Evolutionary conservation across 1,284 basidiomycete species (phyloP), one percentile per base, ranked within the genome.

Genomic region (Ganoderma leucocontextum): DNA sequence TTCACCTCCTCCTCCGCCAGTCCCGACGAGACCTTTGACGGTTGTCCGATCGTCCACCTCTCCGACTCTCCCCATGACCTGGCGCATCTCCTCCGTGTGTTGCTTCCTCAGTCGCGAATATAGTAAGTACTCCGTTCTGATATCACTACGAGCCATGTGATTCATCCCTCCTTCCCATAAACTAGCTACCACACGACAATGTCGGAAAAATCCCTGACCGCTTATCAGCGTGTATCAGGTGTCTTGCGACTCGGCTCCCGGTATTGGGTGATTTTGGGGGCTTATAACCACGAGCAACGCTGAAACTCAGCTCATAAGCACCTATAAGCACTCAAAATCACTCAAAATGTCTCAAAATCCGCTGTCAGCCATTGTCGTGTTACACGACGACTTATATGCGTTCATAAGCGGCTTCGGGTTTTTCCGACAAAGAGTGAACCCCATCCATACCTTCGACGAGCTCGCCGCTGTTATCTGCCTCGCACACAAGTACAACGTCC

Each of bases 1-100:
- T 73, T 76, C 36, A 35, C 63, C 4, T 33, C 74, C 0, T 68
- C 73, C 13, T 67, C 61, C 25, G 68, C 75, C 0, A 22, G 39
- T 1, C 29, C 62, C 22, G 62, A 66, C 49, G 57, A 62, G 39
- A 49, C 35, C 0, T 41, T 70, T 17, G 67, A 73, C 2, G 70
- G 66, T 22, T 74, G 72, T 39, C 65, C 66, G 6, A 25, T 70
- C 2, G 67, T 76, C 2, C 59, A 65, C 7, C 49, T 73, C 0
- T 62, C 67, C 4, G 74, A 76, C 64, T 36, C 66, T 10, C 47
- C 62, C 6, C 49, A 66, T 5, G 67, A 71, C n/a, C 52, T 71
- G 0, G n/a, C 58, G 5, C 44, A 69, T 47, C 38, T 71, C n/a
- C 52, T 71, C 1, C 44, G 59, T 5, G 68, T 58, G 0, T 13